phyloP scores from a whole-genome alignment of 768 basidiomycete genomes.

The Cyclocybe cylindracea region DNA sequence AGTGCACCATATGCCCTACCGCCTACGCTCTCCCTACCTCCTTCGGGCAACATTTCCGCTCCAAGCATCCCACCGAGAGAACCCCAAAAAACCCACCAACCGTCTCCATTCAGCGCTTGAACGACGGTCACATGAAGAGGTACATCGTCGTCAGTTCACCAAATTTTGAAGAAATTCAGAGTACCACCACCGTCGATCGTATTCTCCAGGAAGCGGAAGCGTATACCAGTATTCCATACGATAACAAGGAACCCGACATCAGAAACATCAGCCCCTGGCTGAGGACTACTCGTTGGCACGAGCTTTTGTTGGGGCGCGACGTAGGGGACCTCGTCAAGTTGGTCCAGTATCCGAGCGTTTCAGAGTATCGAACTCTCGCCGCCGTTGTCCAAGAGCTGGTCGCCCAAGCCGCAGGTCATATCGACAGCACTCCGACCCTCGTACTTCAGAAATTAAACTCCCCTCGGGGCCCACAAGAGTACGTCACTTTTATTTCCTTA shows the following conservation, averaged over 20 bases:
- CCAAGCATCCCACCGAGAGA: too few species aligned
- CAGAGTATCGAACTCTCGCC: conserved; percentile 5
- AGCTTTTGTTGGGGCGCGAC: neutral
- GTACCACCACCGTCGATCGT: too few species aligned
- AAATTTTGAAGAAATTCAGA: too few species aligned
- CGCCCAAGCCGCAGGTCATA: neutral
- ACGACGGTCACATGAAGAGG: too few species aligned
- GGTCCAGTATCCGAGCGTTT: neutral
- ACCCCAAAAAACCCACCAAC: too few species aligned
- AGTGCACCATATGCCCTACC: too few species aligned
- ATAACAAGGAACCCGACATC: neutral
- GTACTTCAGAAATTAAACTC: conserved; percentile 15
- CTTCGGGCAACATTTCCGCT: too few species aligned
- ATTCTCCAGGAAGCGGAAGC: too few species aligned
- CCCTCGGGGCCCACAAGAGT: conserved; percentile 11
- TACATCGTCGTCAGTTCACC: too few species aligned
- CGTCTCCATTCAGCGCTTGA: too few species aligned
- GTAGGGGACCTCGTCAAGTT: neutral
- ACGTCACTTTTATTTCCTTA: neutral
- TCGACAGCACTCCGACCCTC: conserved; percentile 12
- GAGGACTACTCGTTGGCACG: conserved; percentile 6
- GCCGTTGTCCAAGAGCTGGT: conserved; percentile 1
- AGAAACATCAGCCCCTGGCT: conserved; percentile 10
- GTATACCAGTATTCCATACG: too few species aligned
- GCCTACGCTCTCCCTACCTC: too few species aligned